A percentile compares a stretch with the other conserved stretches of the same genome.
Evolutionary conservation across 2,329 filamentous ascomycete species (phyloP).

Genomic region (Dothistroma pini): DNA sequence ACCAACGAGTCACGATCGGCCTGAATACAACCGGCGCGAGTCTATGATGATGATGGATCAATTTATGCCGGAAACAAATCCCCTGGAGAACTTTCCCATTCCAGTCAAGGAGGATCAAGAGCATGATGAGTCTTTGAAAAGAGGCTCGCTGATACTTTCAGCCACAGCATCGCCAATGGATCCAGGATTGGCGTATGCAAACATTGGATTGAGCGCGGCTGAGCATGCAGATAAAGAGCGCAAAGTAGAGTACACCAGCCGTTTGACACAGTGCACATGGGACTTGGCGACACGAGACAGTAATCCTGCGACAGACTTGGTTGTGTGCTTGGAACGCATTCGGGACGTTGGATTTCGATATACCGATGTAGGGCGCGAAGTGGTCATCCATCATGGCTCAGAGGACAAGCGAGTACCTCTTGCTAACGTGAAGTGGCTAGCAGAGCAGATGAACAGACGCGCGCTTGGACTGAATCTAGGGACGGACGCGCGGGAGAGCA

Average conservation of each 20-base stretch:
- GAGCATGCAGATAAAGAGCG: conserved; percentile 67
- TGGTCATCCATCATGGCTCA: conserved; percentile 91
- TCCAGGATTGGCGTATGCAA: conserved; percentile 42
- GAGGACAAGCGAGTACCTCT: conserved; percentile 88
- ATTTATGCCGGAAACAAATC: conserved; percentile 40
- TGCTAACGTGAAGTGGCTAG: conserved; percentile 92
- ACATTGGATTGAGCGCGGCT: conserved; percentile 43
- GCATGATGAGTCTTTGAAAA: conserved; percentile 21
- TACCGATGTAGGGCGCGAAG: conserved; percentile 85
- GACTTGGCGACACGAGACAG: conserved; percentile 84
- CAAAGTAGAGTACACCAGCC: conserved; percentile 72
- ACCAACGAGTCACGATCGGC: conserved; percentile 25
- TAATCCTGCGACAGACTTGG: conserved; percentile 87
- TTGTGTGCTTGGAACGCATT: conserved; percentile 86
- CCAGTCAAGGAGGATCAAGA: conserved; percentile 24
- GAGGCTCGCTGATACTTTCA: conserved; percentile 28
- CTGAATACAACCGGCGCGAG: conserved; percentile 39
- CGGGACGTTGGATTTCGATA: conserved; percentile 95
- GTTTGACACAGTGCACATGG: conserved; percentile 92
- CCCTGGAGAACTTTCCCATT: conserved; percentile 30
- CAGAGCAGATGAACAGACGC: conserved; percentile 70
- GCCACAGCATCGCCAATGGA: conserved; percentile 36
- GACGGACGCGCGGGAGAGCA: conserved; percentile 7
- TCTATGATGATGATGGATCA: conserved; percentile 50
- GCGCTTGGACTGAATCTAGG: conserved; percentile 18